Conservation (phyloP, 192 early-diverging fungal genomes). For the Podila clonocystis region DNA sequence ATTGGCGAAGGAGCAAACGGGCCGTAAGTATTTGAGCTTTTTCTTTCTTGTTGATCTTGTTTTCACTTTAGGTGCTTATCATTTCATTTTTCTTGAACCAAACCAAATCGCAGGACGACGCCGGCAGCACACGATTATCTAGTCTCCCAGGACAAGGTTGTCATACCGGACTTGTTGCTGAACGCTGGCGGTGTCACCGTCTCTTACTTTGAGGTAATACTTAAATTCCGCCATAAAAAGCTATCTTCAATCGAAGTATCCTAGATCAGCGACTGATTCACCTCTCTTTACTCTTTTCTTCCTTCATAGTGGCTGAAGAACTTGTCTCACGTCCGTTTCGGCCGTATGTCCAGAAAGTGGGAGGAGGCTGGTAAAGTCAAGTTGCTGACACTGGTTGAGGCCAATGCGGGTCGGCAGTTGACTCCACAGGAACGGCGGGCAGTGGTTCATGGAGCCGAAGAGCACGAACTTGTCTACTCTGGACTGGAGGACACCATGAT, state of each 20-base stretch:
- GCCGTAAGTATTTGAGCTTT: too few species aligned
- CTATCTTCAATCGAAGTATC: too few species aligned
- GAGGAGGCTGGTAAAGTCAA: conserved; percentile 81
- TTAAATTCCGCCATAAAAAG: too few species aligned
- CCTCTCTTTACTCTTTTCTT: background rate
- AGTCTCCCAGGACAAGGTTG: conserved; percentile 63
- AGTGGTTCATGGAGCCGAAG: conserved; percentile 84
- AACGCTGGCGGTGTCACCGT: conserved; percentile 90
- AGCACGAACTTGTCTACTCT: conserved; percentile 86
- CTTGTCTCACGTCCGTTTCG: conserved; percentile 84
- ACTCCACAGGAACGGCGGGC: conserved; percentile 76
- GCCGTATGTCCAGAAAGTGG: conserved; percentile 87
- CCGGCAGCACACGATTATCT: conserved; percentile 66
- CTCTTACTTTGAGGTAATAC: conserved; percentile 66
- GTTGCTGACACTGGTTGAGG: conserved; percentile 75
- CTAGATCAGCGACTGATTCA: background rate
- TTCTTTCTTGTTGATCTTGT: too few species aligned
- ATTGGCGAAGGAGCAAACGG: conserved; percentile 83
- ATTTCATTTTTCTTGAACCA: too few species aligned
- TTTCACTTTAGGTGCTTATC: too few species aligned
- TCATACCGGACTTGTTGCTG: conserved; percentile 80
- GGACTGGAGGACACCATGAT: conserved; percentile 92
- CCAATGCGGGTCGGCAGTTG: conserved; percentile 76
- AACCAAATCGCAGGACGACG: too few species aligned
- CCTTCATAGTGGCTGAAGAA: conserved; percentile 86